Conservation (phyloP, 495 filamentous ascomycete genomes). For the Aspergillus conjunctus region DNA sequence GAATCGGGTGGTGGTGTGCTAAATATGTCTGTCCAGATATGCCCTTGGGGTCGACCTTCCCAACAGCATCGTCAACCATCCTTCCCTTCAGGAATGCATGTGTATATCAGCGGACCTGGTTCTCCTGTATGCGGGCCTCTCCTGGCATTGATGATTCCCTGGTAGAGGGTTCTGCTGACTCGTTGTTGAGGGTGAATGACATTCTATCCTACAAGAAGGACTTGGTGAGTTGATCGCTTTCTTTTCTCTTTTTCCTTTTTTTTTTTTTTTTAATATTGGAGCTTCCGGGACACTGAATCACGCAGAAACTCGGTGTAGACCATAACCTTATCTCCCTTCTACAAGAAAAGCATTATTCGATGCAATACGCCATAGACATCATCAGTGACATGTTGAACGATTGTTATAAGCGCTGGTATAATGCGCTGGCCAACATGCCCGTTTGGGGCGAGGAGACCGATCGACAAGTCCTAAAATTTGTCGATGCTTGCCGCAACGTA, state of each 20-base stretch:
- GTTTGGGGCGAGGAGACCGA: conserved; percentile 18
- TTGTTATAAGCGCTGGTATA: conserved; percentile 19
- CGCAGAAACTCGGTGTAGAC: conserved; percentile 16
- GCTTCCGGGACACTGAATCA: too few species aligned
- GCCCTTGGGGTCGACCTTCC: background rate
- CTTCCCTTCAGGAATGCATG: conserved; percentile 11
- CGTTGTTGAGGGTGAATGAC: conserved; percentile 3
- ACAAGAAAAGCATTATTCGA: conserved; percentile 1
- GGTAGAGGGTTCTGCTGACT: too few species aligned
- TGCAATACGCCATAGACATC: conserved; percentile 13
- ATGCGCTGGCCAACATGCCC: conserved; percentile 12
- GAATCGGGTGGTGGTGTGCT: too few species aligned
- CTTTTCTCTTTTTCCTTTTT: too few species aligned
- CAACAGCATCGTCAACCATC: background rate
- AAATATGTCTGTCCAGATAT: background rate
- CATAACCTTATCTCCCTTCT: conserved; percentile 21
- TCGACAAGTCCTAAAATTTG: conserved; percentile 17
- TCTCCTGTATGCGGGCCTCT: background rate
- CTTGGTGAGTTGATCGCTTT: background rate
- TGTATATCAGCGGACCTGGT: conserved; percentile 2
- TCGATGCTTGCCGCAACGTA: conserved; percentile 21
- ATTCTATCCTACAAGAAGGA: conserved; percentile 16
- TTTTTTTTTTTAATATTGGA: too few species aligned
- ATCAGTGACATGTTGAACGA: conserved; percentile 11
- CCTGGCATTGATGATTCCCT: too few species aligned